Evolutionary conservation across 2,329 filamentous ascomycete species (phyloP), one percentile per base, ranked within the genome.

Genomic region (Hypoxylon sp.): DNA sequence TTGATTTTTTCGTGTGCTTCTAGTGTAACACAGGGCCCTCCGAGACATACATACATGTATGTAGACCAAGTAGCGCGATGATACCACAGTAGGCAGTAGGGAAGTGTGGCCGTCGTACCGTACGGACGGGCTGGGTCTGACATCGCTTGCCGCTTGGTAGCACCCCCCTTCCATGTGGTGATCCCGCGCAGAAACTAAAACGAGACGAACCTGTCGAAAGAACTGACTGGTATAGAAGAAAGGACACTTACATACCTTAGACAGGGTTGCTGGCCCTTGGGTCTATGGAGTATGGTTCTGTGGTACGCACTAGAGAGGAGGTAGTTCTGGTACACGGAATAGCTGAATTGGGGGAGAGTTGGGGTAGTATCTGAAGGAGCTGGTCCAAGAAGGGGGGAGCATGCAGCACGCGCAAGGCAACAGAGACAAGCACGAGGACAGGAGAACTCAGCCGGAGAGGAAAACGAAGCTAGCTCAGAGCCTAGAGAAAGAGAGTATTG

Each of bases 11-110:
- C 49, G 50, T 59, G 28, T 52, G 55, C 50, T 26, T 26, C 52
- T 60, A 48, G 52, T 39, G 61, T 64, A 22, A 34, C 52, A 64
- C 56, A 28, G 41, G 41, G 41, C 39, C 39, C 26, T 6, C 20
- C 46, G 32, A 34, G 50, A 53, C 50, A 54, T 59, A 24, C 44
- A 54, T 54, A 34, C 32, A 39, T 22, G 11, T 44, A 48, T 15
- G 19, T 30, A 32, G 13, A 34, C 44, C 43, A 37, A 34, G 56
- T 39, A 17, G 28, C 43, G 34, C 20, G 20, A 30, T 37, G 22
- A 24, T 48, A 48, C 46, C 46, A 32, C n/a, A n/a, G 46, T 46
- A 24, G 20, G 43, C 2, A 26, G 22, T 2, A 8, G 2, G 10
- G 11, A 17, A 5, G 20, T 46, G 28, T 26, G 26, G 30, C 46